These are phyloP conservation scores for Eucalyptus victrix DNA, from an alignment of 345 rosid genomes.

Conservation along the genomic window DNA sequence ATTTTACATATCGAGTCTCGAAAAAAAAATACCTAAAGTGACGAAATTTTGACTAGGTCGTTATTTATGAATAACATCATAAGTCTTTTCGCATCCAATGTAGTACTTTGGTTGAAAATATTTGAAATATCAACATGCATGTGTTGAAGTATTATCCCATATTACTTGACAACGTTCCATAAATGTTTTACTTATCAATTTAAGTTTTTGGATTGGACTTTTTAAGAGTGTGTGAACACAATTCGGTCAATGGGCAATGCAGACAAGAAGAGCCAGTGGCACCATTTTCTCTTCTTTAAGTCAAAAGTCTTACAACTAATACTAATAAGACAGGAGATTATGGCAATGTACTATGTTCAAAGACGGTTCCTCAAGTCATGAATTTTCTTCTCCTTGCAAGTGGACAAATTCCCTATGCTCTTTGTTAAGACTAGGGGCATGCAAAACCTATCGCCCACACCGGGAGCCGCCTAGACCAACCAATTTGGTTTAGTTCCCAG, in stretches of 20 bases:
- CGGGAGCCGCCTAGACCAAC: accelerated
- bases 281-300: no score
- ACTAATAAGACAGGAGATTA: no score
- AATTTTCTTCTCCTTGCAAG: not conserved
- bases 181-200: not conserved
- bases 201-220: not conserved
- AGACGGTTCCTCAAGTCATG: not conserved
- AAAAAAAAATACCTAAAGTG: not conserved
- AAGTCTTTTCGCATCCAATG: not conserved
- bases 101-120: not conserved
- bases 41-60: accelerated
- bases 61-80: not conserved
- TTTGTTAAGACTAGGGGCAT: not conserved
- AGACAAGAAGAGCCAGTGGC: no score
- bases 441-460: accelerated
- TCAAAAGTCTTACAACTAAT: no score
- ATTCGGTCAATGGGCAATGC: no score
- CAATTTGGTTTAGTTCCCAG: accelerated
- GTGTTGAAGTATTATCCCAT: no score
- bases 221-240: not conserved
- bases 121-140: not conserved
- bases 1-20: not conserved
- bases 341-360: not conserved
- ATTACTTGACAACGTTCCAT: accelerated
- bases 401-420: not conserved